Percentiles rank a stretch among this genome's conserved stretches.
These are phyloP conservation scores for Eimeria sp. DNA, from an alignment of 169 alveolate species.

Conservation along the genomic window DNA sequence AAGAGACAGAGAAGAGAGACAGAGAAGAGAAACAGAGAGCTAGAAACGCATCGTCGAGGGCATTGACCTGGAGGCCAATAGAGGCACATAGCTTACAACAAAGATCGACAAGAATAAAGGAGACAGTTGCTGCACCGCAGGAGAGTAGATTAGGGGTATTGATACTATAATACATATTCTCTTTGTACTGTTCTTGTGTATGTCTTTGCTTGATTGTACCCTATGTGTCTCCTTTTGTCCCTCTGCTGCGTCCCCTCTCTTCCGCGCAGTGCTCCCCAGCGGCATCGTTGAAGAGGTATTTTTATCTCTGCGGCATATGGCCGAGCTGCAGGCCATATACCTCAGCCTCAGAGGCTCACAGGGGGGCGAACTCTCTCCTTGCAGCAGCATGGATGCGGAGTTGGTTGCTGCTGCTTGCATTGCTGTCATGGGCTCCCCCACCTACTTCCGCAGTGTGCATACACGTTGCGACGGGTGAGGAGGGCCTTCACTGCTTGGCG, in stretches of 20 bases:
- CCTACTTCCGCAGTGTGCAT: slow-evolving; percentile 91
- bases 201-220: no score
- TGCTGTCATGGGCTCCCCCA: slow-evolving; percentile 90
- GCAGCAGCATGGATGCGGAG: slow-evolving; percentile 91
- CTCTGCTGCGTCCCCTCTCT: slow-evolving; percentile 1
- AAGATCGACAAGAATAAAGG: no score
- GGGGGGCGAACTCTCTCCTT: slow-evolving; percentile 84
- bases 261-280: slow-evolving; percentile 72
- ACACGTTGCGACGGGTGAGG: slow-evolving; percentile 91
- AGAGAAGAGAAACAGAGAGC: background rate
- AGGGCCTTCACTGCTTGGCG: background rate
- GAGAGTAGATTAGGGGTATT: no score
- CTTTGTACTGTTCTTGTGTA: no score
- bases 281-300: slow-evolving; percentile 68
- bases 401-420: slow-evolving; percentile 90
- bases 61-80: background rate
- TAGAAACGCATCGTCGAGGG: background rate
- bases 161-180: no score
- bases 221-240: no score
- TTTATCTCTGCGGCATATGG: slow-evolving; percentile 60
- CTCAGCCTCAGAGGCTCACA: slow-evolving; percentile 52
- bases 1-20: no score
- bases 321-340: slow-evolving; percentile 75
- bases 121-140: no score
- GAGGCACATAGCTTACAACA: background rate